phyloP scores from a whole-genome alignment of 345 rosid species.

The Erodium maritimum region DNA sequence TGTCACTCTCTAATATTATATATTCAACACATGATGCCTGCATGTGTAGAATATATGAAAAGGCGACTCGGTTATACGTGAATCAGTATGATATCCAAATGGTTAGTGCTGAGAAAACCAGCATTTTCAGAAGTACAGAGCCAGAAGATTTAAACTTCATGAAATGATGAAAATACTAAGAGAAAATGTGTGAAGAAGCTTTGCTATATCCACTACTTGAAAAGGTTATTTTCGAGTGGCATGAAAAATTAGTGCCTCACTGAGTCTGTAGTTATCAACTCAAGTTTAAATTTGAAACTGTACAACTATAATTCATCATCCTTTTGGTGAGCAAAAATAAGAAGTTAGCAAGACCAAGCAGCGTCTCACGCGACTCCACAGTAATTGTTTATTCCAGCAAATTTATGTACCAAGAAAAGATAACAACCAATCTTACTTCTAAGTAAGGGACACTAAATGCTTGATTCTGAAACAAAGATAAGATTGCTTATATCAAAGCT shows the following conservation, averaged over 20 bases:
- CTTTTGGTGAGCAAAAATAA: too few species aligned
- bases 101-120: background rate
- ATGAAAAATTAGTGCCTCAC: background rate
- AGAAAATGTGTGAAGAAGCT: background rate
- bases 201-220: background rate
- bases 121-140: too few species aligned
- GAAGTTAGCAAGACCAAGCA: too few species aligned
- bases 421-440: too few species aligned
- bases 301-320: too few species aligned
- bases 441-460: too few species aligned
- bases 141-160: background rate
- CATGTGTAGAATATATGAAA: conserved; percentile 8
- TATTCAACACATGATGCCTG: conserved; percentile 90
- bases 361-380: too few species aligned
- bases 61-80: background rate
- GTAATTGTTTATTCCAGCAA: background rate
- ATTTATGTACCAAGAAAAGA: too few species aligned
- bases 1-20: conserved; percentile 82
- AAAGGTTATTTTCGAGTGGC: background rate
- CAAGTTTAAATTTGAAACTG: too few species aligned
- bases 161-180: background rate
- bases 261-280: background rate
- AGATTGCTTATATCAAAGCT: too few species aligned
- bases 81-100: background rate
- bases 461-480: too few species aligned